These are phyloP conservation scores for Boletus albobrunnescens DNA, from an alignment of 1,284 basidiomycete genomes.

Conservation along the genomic window DNA sequence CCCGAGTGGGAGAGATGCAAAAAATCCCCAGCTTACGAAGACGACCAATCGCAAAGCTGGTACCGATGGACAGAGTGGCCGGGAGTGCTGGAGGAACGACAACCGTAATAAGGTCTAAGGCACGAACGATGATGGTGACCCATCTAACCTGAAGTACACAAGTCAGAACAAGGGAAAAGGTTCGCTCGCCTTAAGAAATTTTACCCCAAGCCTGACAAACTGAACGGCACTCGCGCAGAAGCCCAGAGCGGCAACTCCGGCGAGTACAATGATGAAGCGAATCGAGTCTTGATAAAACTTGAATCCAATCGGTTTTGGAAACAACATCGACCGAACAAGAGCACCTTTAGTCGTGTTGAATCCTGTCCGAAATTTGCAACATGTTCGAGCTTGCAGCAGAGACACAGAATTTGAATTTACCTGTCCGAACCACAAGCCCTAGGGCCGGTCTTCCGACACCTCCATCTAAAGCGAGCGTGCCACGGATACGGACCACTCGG, in stretches of 20 bases:
- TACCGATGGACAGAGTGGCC: constrained; percentile 96
- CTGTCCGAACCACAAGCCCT: constrained; percentile 89
- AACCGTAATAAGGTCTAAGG: constrained; percentile 95
- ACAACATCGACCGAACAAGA: constrained; percentile 94
- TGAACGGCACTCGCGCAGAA: constrained; percentile 88
- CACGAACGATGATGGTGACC: constrained; percentile 89
- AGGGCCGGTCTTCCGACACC: constrained; percentile 64
- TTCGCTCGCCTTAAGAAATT: constrained; percentile 22
- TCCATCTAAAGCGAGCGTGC: constrained; percentile 52
- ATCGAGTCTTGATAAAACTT: constrained; percentile 98
- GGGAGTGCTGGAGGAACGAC: constrained; percentile 98
- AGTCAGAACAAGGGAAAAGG: constrained; percentile 6
- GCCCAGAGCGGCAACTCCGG: constrained; percentile 83
- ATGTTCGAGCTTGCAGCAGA: not conserved
- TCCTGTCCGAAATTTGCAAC: constrained; percentile 42
- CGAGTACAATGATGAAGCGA: constrained; percentile 91
- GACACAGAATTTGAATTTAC: constrained; percentile 43
- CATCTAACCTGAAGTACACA: constrained; percentile 64
- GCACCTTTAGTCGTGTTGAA: constrained; percentile 99
- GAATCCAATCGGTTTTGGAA: constrained; percentile 97
- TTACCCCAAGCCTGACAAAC: constrained; percentile 86
- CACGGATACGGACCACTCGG: constrained; percentile 87
- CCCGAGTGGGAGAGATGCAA: constrained; percentile 95
- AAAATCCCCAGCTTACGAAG: constrained; percentile 89
- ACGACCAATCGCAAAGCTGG: constrained; percentile 90